Evolutionary conservation across 805 yeast species (phyloP).

Genomic region (Saccharomycopsis amapae): DNA sequence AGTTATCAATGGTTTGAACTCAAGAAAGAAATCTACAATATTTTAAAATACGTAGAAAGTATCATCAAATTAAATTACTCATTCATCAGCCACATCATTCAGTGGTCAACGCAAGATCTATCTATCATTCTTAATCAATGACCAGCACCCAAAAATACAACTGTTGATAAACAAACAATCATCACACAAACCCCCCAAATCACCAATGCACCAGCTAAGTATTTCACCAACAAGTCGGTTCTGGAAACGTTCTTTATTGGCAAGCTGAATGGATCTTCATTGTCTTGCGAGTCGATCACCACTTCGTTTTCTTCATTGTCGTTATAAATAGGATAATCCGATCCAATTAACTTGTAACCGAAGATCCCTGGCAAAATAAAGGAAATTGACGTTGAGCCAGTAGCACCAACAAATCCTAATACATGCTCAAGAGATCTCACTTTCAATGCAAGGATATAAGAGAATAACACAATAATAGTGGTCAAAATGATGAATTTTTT

Average conservation of each 20-base stretch:
- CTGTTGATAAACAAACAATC: conserved; percentile 42
- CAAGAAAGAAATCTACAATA: too few species aligned
- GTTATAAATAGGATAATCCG: conserved; percentile 27
- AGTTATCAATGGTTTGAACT: too few species aligned
- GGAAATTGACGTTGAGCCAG: conserved; percentile 75
- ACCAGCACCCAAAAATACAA: conserved; percentile 30
- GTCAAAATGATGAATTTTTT: conserved; percentile 35
- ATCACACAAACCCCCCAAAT: conserved; percentile 56
- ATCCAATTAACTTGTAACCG: conserved; percentile 59
- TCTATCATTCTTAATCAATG: too few species aligned
- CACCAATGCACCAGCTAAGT: conserved; percentile 39
- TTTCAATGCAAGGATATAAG: conserved; percentile 58
- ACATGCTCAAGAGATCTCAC: conserved; percentile 74
- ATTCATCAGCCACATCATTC: not conserved
- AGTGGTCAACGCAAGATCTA: not conserved
- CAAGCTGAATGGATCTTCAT: not conserved
- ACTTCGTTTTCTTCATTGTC: conserved; percentile 8
- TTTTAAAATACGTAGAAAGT: too few species aligned
- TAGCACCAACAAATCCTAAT: conserved; percentile 70
- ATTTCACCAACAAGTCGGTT: conserved; percentile 33
- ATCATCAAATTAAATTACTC: too few species aligned
- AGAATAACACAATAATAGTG: conserved; percentile 37
- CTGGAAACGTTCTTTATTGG: conserved; percentile 15
- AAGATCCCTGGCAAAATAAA: conserved; percentile 74
- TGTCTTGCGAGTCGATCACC: not conserved